Base-by-base conservation (phyloP, 2,329 filamentous ascomycete genomes). In the Diaporthe capsici region DNA sequence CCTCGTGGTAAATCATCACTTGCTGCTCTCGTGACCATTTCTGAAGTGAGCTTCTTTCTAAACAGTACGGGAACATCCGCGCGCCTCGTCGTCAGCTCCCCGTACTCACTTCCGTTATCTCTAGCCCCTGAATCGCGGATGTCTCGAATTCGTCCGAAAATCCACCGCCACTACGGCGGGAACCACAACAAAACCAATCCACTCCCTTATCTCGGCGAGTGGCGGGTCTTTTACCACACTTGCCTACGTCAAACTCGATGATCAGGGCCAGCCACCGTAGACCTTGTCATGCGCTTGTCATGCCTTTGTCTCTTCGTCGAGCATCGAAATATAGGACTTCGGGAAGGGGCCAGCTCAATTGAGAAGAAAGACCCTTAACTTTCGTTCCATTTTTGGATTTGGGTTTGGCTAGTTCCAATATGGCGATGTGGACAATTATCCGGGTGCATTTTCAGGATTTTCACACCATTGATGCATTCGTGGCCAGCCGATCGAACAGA, bases 171-270 rank as follows among this genome's bases (percentile, higher is more conserved):
- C 15, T 31, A 70, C 28, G 34, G 25, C 34, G 47, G 65, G 65
- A 70, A 31, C 49, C 47, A 39, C 22, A 28, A 22, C 13, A 20
- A 47, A 17, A 34, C 60, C 58, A 44, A 73, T 55, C 58, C 71
- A 73, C 71, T 65, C 51, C 61, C 58, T 73, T 73, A 73, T 73
- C 71, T 65, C 71, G 71, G 34, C n/a, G 58, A 37, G 39, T 13
- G 51, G 71, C 58, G 71, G 71, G 28, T 73, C 71, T 42, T 25
- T 65, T 73, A 65, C 71, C 57, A 65, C 47, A 73, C 71, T 57
- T 22, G 58, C 49, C 53, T 25, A 73, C 71, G 61, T 73, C 49
- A 73, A 65, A 47, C 71, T 73, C 17, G 51, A 57, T 47, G 31
- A 53, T 9, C 71, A 39, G 6, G 37, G 34, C n/a, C 49, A 55